These are phyloP conservation scores for Phytophthora fragariae DNA, from an alignment of 352 stramenopile species.

Conservation along the genomic window DNA sequence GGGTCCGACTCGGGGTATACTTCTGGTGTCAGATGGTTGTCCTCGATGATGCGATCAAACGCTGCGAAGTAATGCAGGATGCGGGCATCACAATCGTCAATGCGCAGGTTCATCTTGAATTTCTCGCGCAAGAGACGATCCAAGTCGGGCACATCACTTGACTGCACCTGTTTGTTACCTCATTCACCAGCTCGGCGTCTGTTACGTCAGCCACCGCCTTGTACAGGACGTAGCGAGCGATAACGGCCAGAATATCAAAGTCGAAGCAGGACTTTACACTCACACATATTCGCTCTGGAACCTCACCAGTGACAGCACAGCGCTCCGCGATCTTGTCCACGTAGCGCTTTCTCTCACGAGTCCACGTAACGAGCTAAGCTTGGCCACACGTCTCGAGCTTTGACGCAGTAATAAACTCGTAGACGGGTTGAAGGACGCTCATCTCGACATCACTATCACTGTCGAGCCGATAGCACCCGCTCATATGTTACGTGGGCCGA, in stretches of 20 bases:
- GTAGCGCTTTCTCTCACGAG: background rate
- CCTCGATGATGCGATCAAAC: background rate
- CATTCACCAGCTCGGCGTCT: background rate
- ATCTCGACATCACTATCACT: background rate
- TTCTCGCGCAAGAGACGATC: background rate
- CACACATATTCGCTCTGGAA: background rate
- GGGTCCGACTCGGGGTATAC: background rate
- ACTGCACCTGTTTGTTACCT: background rate
- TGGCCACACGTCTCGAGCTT: background rate
- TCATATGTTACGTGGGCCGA: background rate
- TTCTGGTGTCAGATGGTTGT: background rate
- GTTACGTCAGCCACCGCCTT: background rate
- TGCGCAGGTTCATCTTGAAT: background rate
- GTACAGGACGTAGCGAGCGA: background rate
- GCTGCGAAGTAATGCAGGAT: background rate
- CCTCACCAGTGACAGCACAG: background rate
- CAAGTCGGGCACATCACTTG: background rate
- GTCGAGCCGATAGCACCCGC: background rate
- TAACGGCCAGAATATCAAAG: background rate
- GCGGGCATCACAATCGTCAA: background rate
- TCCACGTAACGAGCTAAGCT: background rate
- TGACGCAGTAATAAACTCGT: background rate
- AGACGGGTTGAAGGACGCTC: background rate
- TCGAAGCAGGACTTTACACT: background rate
- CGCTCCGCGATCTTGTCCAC: background rate